Evolutionary conservation across 495 filamentous ascomycete species (phyloP), one percentile per base, ranked within the genome.

Genomic region (Corynascus novoguineensis): DNA sequence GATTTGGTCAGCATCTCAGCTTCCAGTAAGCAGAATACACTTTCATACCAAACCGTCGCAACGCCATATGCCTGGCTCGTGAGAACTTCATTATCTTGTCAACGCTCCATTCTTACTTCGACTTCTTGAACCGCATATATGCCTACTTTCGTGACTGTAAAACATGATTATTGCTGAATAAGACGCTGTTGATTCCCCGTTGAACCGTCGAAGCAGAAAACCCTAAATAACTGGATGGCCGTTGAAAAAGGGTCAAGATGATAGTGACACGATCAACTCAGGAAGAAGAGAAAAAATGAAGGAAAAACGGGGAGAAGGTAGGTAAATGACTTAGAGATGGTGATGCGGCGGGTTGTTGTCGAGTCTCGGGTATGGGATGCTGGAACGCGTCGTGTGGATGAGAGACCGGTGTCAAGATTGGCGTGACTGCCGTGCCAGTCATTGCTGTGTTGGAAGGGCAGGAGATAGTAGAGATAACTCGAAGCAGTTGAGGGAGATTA

Each of bases 1-100:
- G 32, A 29, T 24, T 40, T 9, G 21, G 45, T 41, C 34, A 29
- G 28, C 5, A 17, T 27, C 11, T 17, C 10, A 8, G 6, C 46
- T 14, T 11, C 21, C 21, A 15, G 41, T 12, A 48, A 28, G 0
- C 12, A 10, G 10, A 14, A 19, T 8, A 27, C 27, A 35, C 27
- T 38, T 53, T 67, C 83, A 69, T 78, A 95, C 92, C 93, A 98
- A 49, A 98, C 84, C 2, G 92, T 97, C 4, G 92, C 89, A 53
- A 98, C 89, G 28, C 93, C 93, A 76, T 95, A 86, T 66, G 90
- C 86, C 40, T 85, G 85, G 44, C 82, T 90, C 5, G 89, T 96
- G 52, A 98, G 84, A 57, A 97, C 91, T 95, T 32, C 12, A 24
- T 57, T 17, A 27, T 5, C 5, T 8, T 59, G 55, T 68, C 11